These are phyloP conservation scores for Thalassiosira mediterranea DNA, from an alignment of 352 stramenopile species.

Conservation along the genomic window DNA sequence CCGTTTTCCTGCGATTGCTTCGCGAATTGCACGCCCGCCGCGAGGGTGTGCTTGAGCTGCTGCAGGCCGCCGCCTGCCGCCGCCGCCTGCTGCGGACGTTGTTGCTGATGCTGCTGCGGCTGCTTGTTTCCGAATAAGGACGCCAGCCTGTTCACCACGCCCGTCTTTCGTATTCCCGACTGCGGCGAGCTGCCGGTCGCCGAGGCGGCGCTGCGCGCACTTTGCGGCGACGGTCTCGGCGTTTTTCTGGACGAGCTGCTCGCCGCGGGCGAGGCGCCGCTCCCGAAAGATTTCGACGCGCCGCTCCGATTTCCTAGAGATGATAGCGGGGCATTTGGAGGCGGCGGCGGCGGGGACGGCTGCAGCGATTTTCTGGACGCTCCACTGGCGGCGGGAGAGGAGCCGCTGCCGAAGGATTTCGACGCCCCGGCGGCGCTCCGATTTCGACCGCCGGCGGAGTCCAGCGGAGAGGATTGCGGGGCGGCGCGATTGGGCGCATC, in stretches of 20 bases:
- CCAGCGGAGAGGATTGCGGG: not conserved
- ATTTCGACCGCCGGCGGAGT: not conserved
- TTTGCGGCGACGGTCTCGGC: not conserved
- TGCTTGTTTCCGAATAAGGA: slow-evolving; percentile 46
- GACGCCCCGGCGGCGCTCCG: not conserved
- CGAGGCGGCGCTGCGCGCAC: not conserved
- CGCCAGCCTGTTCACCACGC: slow-evolving; percentile 54
- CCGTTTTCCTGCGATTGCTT: slow-evolving; percentile 1
- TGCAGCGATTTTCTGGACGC: not conserved
- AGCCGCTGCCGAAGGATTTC: not conserved
- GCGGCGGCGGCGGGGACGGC: no score
- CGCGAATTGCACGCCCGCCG: slow-evolving; percentile 29
- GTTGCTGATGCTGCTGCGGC: slow-evolving; percentile 9
- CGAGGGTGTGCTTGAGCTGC: slow-evolving; percentile 15
- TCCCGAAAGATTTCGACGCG: slow-evolving; percentile 1
- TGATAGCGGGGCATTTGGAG: no score
- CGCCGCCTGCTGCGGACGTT: slow-evolving; percentile 5
- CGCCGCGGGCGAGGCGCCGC: not conserved
- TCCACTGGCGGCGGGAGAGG: not conserved
- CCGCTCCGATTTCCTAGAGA: slow-evolving; percentile 14
- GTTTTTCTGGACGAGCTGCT: slow-evolving; percentile 6
- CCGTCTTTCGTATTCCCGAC: not conserved
- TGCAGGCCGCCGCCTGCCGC: slow-evolving; percentile 6
- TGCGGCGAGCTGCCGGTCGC: slow-evolving; percentile 7
- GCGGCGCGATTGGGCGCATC: not conserved